phyloP scores from a whole-genome alignment of 176 grass and related monocot genomes.

The Oryza rufipogon region DNA sequence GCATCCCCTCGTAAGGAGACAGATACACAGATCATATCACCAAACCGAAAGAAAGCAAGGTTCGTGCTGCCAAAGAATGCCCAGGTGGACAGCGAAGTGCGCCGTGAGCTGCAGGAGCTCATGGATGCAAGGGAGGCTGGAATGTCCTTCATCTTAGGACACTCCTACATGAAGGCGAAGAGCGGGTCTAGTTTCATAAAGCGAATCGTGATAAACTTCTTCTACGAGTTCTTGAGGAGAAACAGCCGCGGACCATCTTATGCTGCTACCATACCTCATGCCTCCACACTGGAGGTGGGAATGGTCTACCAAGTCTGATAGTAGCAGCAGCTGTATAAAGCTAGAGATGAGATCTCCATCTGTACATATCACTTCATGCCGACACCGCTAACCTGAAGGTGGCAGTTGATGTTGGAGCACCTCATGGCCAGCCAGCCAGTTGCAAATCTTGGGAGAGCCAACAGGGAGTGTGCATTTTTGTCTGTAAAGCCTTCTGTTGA shows the following conservation, averaged over 20 bases:
- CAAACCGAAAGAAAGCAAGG: slow-evolving; percentile 57
- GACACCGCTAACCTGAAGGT: slow-evolving; percentile 6
- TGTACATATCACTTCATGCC: slow-evolving; percentile 38
- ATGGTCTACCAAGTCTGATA: slow-evolving; percentile 96
- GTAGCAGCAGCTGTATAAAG: slow-evolving; percentile 31
- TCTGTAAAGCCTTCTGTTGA: slow-evolving; percentile 40
- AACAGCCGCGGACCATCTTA: slow-evolving; percentile 80
- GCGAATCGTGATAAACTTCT: slow-evolving; percentile 68
- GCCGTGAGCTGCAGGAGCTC: slow-evolving; percentile 75
- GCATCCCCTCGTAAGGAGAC: slow-evolving; percentile 37
- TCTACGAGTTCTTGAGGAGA: slow-evolving; percentile 87
- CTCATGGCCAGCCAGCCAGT: slow-evolving; percentile 4
- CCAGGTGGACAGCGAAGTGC: slow-evolving; percentile 54
- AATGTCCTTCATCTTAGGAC: slow-evolving; percentile 95
- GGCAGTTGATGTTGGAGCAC: slow-evolving; percentile 40
- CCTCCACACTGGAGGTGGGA: slow-evolving; percentile 93
- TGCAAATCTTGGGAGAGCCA: slow-evolving; percentile 23
- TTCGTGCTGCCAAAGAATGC: slow-evolving; percentile 78
- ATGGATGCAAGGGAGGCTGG: slow-evolving; percentile 92
- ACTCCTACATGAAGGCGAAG: slow-evolving; percentile 87
- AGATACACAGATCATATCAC: slow-evolving; percentile 13
- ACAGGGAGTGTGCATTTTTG: slow-evolving; percentile 37
- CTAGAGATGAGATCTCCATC: slow-evolving; percentile 24
- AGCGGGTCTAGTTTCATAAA: slow-evolving; percentile 75
- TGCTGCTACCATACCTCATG: slow-evolving; percentile 79